phyloP scores from a whole-genome alignment of 441 rosid species.

The Mallotus repandus region DNA sequence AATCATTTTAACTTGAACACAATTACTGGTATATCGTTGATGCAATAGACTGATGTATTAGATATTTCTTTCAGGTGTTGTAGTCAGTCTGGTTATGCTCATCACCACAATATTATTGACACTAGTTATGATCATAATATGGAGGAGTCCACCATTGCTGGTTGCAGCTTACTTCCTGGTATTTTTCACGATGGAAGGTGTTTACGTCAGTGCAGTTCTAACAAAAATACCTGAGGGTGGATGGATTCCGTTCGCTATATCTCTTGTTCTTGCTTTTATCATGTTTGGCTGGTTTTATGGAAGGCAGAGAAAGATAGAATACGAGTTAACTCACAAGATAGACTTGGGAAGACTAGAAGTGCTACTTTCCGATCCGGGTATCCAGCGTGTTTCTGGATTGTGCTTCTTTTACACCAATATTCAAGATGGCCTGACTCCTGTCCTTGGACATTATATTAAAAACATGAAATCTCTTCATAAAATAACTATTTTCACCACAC shows the following conservation, averaged over 20 bases:
- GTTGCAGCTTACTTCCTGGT: constrained; percentile 45
- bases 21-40: not conserved
- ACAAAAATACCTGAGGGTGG: constrained; percentile 64
- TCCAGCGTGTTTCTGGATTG: constrained; percentile 60
- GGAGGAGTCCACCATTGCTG: constrained; percentile 46
- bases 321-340: constrained; percentile 52
- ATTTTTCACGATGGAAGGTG: constrained; percentile 61
- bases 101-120: constrained; percentile 55
- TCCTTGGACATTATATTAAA: constrained; percentile 58
- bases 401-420: constrained; percentile 72
- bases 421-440: constrained; percentile 61
- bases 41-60: constrained; percentile 1
- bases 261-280: constrained; percentile 51
- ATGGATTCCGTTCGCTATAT: constrained; percentile 73
- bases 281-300: constrained; percentile 80
- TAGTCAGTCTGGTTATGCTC: constrained; percentile 68
- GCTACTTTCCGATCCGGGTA: constrained; percentile 42
- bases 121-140: constrained; percentile 61
- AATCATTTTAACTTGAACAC: not conserved
- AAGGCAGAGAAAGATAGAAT: constrained; percentile 60
- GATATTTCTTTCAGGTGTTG: constrained; percentile 48
- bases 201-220: constrained; percentile 61
- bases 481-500: constrained; percentile 58
- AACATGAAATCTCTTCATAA: constrained; percentile 62
- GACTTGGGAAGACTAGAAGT: constrained; percentile 41